A percentile compares a stretch with the other conserved stretches of the same genome.
These are phyloP conservation scores for Pichia exigua DNA, from an alignment of 805 yeast species.

Conservation along the genomic window DNA sequence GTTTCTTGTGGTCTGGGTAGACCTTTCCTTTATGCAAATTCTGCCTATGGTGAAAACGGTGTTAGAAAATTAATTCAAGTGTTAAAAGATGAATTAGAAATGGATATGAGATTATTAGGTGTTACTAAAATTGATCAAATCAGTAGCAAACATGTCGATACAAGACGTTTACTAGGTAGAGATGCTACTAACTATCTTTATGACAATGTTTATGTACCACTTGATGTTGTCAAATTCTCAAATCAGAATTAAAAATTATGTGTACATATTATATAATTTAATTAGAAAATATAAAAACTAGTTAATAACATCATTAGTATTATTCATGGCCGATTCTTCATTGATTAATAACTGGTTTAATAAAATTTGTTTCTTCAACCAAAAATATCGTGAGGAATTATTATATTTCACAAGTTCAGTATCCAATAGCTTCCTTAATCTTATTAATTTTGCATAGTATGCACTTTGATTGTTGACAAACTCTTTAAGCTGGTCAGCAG, in stretches of 20 bases:
- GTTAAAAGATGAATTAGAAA: constrained; percentile 59
- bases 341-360: constrained; percentile 12
- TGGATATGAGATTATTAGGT: constrained; percentile 78
- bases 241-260: constrained; percentile 18
- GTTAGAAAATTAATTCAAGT: constrained; percentile 53
- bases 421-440: constrained; percentile 15
- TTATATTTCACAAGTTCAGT: constrained; percentile 16
- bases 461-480: constrained; percentile 14
- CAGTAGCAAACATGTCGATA: constrained; percentile 55
- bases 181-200: constrained; percentile 27
- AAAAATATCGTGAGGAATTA: constrained; percentile 14
- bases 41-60: constrained; percentile 58
- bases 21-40: constrained; percentile 56
- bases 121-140: constrained; percentile 54
- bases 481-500: constrained; percentile 13
- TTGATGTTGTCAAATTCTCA: constrained; percentile 23
- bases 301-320: neutral
- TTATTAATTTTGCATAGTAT: constrained; percentile 17
- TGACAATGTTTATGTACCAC: constrained; percentile 23
- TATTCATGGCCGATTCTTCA: constrained; percentile 1
- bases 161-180: constrained; percentile 28
- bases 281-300: neutral
- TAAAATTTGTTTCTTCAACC: constrained; percentile 24
- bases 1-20: constrained; percentile 67
- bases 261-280: neutral